Conservation (phyloP, 345 rosid species). For the Clausena lansium region DNA sequence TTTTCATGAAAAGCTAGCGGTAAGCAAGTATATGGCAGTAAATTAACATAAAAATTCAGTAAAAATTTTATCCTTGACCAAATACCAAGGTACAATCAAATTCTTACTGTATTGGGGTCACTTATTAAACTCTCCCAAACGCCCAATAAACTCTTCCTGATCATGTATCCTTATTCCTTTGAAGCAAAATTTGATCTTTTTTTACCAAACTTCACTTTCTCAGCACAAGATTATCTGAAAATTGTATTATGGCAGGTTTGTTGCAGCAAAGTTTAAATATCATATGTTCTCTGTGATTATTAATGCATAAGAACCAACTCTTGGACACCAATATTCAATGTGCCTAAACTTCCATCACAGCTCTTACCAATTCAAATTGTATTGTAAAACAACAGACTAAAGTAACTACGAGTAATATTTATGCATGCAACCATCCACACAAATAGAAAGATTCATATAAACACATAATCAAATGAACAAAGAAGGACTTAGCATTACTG, state of each 20-base stretch:
- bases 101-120: not conserved
- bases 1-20: not conserved
- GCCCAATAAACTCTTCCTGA: not conserved
- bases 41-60: not conserved
- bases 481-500: not conserved
- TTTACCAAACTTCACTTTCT: not conserved
- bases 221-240: not conserved
- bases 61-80: not conserved
- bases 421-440: not conserved
- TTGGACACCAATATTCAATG: not conserved
- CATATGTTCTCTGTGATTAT: not conserved
- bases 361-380: not conserved
- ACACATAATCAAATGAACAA: not conserved
- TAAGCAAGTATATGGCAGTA: not conserved
- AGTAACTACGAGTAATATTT: not conserved
- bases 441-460: not conserved
- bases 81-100: constrained; percentile 1
- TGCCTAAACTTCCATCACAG: not conserved
- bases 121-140: not conserved
- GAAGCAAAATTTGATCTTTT: not conserved
- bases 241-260: not conserved
- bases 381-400: not conserved
- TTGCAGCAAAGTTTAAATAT: not conserved
- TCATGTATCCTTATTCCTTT: not conserved
- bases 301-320: not conserved